Conservation (phyloP, 208 protist genomes). For the Acanthamoeba lenticulata region DNA sequence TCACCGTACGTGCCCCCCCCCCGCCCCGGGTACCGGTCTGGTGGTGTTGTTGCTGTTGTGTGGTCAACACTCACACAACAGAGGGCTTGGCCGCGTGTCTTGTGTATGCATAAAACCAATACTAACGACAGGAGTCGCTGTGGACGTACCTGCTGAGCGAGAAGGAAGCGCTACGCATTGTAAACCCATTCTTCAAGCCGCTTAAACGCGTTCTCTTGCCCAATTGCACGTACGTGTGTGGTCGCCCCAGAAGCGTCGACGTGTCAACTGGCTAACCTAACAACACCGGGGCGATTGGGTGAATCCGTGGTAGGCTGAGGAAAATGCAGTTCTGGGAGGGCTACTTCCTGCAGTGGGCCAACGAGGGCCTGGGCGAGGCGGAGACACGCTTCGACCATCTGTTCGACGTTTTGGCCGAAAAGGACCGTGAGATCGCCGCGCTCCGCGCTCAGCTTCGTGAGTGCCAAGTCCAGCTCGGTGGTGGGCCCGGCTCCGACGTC, state of each 20-base stretch:
- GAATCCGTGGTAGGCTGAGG: background rate
- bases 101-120: background rate
- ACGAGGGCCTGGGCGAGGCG: background rate
- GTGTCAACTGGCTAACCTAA: background rate
- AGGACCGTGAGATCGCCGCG: conserved; percentile 37
- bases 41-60: background rate
- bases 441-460: conserved; percentile 30
- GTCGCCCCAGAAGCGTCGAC: background rate
- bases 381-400: background rate
- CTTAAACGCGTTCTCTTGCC: background rate
- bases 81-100: background rate
- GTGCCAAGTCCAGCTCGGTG: background rate
- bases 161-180: background rate
- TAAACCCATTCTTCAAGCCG: background rate
- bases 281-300: background rate
- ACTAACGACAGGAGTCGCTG: background rate
- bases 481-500: background rate
- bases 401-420: background rate
- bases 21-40: background rate
- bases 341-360: conserved; percentile 29
- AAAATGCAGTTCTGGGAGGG: conserved; percentile 58
- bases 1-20: background rate
- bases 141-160: background rate
- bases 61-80: no score
- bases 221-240: conserved; percentile 52